These are phyloP conservation scores for Trichoderma reesei DNA, from an alignment of 495 filamentous ascomycete genomes.

Conservation along the genomic window DNA sequence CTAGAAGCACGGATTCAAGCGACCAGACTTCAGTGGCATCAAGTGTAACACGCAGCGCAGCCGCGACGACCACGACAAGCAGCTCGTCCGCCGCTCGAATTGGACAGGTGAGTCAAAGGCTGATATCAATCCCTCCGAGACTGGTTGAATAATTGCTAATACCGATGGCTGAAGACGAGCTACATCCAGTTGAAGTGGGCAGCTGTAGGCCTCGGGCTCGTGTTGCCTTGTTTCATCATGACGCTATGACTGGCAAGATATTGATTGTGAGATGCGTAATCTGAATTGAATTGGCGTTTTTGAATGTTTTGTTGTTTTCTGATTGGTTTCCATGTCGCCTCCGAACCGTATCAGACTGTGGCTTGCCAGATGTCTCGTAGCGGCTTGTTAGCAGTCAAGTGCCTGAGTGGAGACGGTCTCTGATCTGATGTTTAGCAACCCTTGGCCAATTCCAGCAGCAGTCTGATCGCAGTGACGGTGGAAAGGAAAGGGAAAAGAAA, in stretches of 20 bases:
- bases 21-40: not conserved
- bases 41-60: not conserved
- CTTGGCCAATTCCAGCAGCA: no score
- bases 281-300: not conserved
- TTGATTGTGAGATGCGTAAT: not conserved
- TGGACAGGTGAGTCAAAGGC: not conserved
- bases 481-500: not conserved
- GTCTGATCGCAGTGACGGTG: not conserved
- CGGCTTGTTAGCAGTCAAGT: not conserved
- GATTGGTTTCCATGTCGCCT: not conserved
- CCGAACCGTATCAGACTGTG: not conserved
- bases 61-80: not conserved
- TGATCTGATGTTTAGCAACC: not conserved
- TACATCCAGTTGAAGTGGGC: not conserved
- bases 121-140: not conserved
- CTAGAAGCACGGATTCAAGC: not conserved
- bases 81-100: not conserved
- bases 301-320: no score
- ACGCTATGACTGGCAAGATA: not conserved
- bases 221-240: not conserved
- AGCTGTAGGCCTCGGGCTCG: not conserved
- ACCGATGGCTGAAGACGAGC: not conserved
- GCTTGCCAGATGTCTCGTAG: not conserved
- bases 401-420: not conserved
- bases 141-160: not conserved